These are phyloP conservation scores for Xylariaceae sp. DNA, from an alignment of 2,329 filamentous ascomycete genomes.

Conservation along the genomic window DNA sequence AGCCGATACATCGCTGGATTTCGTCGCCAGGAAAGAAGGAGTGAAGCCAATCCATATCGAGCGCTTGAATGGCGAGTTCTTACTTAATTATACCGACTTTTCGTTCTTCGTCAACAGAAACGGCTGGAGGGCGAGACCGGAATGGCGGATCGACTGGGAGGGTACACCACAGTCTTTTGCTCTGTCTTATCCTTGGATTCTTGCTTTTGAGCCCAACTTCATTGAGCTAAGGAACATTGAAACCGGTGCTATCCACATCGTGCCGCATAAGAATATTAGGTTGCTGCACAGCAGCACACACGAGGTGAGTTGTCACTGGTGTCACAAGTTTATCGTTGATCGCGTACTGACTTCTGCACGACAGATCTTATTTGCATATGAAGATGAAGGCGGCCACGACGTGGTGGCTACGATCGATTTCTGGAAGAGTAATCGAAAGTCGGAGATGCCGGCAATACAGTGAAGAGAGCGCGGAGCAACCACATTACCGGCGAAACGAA, in stretches of 20 bases:
- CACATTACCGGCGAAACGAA: no score
- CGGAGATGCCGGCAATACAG: slow-evolving; percentile 30
- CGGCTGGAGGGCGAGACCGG: slow-evolving; percentile 90
- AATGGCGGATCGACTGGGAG: slow-evolving; percentile 98
- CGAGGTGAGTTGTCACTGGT: slow-evolving; percentile 62
- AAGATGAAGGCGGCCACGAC: slow-evolving; percentile 91
- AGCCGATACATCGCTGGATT: slow-evolving; percentile 95
- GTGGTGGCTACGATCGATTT: slow-evolving; percentile 95
- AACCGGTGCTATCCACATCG: slow-evolving; percentile 89
- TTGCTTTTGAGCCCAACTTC: slow-evolving; percentile 96
- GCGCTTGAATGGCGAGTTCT: slow-evolving; percentile 91
- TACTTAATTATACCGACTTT: slow-evolving; percentile 97
- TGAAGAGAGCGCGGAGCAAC: no score
- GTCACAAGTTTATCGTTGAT: no score
- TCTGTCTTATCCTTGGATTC: slow-evolving; percentile 91
- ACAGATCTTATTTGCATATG: slow-evolving; percentile 95
- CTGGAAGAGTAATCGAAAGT: slow-evolving; percentile 68
- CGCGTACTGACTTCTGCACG: neutral
- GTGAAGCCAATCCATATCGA: slow-evolving; percentile 97
- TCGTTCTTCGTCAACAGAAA: slow-evolving; percentile 99
- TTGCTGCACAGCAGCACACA: slow-evolving; percentile 97
- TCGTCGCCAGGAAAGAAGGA: slow-evolving; percentile 89
- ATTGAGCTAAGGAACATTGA: slow-evolving; percentile 96
- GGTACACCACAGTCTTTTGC: slow-evolving; percentile 89
- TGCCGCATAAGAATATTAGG: slow-evolving; percentile 92